These are phyloP conservation scores for Podaxis carcinomalis DNA, from an alignment of 768 basidiomycete species.

Conservation along the genomic window DNA sequence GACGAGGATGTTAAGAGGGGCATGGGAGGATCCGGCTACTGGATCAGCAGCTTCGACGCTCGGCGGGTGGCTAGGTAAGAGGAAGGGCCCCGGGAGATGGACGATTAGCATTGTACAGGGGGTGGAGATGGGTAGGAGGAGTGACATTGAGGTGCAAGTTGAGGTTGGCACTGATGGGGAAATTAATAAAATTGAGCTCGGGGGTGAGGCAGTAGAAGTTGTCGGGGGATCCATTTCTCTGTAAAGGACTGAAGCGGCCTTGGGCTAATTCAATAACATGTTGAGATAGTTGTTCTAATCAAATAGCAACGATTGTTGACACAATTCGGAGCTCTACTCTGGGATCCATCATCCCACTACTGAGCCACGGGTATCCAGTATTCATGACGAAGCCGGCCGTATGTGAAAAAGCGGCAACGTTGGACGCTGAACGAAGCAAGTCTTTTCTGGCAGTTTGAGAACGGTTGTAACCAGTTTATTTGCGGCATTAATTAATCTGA, in stretches of 20 bases:
- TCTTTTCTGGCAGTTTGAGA: background rate
- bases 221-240: constrained; percentile 29
- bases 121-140: constrained; percentile 41
- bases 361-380: too few relatives aligned
- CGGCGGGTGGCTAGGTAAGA: constrained; percentile 33
- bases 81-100: constrained; percentile 32
- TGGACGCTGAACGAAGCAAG: background rate
- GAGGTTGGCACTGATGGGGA: constrained; percentile 25
- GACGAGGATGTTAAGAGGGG: constrained; percentile 37
- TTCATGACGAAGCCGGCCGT: background rate
- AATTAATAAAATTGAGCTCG: constrained; percentile 30
- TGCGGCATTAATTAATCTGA: constrained; percentile 21
- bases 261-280: background rate
- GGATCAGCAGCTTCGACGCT: constrained; percentile 43
- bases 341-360: too few relatives aligned
- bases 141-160: constrained; percentile 37
- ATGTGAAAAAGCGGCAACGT: constrained; percentile 2
- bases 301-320: too few relatives aligned
- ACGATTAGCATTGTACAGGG: constrained; percentile 36
- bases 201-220: constrained; percentile 35
- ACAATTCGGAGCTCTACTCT: too few relatives aligned
- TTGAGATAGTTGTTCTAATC: background rate
- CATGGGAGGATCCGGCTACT: constrained; percentile 41
- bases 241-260: background rate
- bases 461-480: constrained; percentile 20